A percentile compares a stretch with the other conserved stretches of the same genome.
Conservation (phyloP, 805 yeast species). For the Yamadazyma paraphyllophila region DNA sequence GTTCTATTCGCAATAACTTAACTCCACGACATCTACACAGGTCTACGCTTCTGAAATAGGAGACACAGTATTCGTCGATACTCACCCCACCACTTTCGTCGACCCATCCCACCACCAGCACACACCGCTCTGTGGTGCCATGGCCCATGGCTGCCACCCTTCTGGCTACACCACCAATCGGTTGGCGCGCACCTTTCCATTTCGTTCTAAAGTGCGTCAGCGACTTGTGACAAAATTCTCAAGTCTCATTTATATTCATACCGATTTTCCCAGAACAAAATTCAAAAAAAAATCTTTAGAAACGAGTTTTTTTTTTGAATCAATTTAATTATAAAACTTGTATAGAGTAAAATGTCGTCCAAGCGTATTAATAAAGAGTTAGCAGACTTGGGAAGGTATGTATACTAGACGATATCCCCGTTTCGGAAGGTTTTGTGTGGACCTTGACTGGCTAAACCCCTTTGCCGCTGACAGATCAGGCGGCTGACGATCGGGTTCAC, state of each 20-base stretch:
- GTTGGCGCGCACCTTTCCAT: not conserved
- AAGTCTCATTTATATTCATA: conserved; percentile 3
- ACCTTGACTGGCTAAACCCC: too few relatives aligned
- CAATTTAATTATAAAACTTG: conserved; percentile 7
- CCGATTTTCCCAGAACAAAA: conserved; percentile 5
- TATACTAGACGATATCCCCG: conserved; percentile 18
- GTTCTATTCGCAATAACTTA: too few relatives aligned
- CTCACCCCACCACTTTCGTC: too few relatives aligned
- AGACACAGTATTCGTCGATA: too few relatives aligned
- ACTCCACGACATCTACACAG: too few relatives aligned
- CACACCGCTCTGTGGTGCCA: too few relatives aligned
- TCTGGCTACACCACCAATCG: too few relatives aligned
- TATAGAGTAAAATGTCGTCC: conserved; percentile 60
- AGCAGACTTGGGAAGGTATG: conserved; percentile 90
- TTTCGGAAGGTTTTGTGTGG: not conserved
- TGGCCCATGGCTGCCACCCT: too few relatives aligned
- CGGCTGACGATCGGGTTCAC: too few relatives aligned
- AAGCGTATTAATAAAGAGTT: conserved; percentile 96
- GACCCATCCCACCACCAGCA: too few relatives aligned
- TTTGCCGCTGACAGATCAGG: too few relatives aligned
- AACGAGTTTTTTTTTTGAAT: conserved; percentile 4
- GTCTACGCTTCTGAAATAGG: too few relatives aligned
- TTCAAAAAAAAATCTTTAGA: not conserved
- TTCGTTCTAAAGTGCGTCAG: not conserved
- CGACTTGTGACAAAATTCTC: conserved; percentile 7